Evolutionary conservation across 2,329 filamentous ascomycete genomes (phyloP).

Genomic region (Aureobasidium sp.): DNA sequence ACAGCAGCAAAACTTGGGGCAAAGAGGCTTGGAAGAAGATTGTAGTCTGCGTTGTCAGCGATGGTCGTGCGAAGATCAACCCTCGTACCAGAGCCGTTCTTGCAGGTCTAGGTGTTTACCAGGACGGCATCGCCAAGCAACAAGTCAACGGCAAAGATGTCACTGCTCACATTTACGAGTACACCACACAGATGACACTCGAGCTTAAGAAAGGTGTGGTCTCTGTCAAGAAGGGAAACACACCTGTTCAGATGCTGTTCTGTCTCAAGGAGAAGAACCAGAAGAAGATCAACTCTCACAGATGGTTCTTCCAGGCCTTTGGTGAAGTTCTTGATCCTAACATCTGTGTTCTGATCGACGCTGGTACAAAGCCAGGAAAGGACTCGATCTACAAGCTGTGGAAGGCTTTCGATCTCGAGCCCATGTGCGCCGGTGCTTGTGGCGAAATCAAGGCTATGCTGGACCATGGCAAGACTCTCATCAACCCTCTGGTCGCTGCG

Average conservation of each 20-base stretch:
- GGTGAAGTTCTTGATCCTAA: constrained; percentile 88
- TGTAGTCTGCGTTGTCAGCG: constrained; percentile 93
- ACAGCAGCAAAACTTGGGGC: constrained; percentile 94
- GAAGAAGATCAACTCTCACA: constrained; percentile 99
- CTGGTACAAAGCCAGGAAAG: constrained; percentile 86
- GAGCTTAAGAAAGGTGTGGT: constrained; percentile 88
- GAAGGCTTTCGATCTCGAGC: constrained; percentile 97
- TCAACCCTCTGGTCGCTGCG: constrained; percentile 90
- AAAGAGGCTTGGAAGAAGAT: constrained; percentile 99
- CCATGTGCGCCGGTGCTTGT: constrained; percentile 94
- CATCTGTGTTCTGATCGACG: constrained; percentile 92
- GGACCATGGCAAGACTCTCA: constrained; percentile 74
- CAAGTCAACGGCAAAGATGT: constrained; percentile 95
- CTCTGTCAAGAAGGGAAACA: constrained; percentile 70
- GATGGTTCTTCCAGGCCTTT: constrained; percentile 99
- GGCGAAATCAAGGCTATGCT: constrained; percentile 99
- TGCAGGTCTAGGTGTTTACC: constrained; percentile 91
- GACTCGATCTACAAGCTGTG: constrained; percentile 96
- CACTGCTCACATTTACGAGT: constrained; percentile 93
- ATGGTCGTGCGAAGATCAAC: constrained; percentile 96
- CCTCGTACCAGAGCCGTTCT: constrained; percentile 80
- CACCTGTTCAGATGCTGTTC: constrained; percentile 94
- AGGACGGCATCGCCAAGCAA: constrained; percentile 97
- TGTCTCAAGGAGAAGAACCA: constrained; percentile 99
- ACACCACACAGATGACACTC: constrained; percentile 79